These are phyloP conservation scores for Porphyridium purpureum DNA, from an alignment of 23 red algal species.

Conservation along the genomic window DNA sequence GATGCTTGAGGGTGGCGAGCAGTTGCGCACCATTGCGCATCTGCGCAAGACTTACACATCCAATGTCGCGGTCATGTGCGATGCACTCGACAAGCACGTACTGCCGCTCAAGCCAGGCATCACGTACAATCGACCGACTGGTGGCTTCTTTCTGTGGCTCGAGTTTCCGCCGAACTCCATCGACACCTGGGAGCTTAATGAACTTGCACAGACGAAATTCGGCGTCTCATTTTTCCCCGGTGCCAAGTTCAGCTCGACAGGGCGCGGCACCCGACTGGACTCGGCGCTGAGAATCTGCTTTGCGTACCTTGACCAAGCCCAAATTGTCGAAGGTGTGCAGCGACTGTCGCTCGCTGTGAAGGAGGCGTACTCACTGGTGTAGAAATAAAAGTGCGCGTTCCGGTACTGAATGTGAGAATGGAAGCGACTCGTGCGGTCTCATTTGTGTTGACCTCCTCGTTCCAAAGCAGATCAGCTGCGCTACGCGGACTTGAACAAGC, in stretches of 20 bases:
- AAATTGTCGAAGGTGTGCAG: conserved; percentile 27
- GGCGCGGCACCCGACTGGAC: background rate
- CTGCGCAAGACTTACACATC: conserved; percentile 22
- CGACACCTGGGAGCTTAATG: conserved; percentile 35
- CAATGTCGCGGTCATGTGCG: conserved; percentile 10
- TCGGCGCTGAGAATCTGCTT: conserved; percentile 53
- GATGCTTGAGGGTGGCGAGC: conserved; percentile 15
- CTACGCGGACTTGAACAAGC: too few species aligned
- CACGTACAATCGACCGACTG: conserved; percentile 20
- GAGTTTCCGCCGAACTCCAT: conserved; percentile 19
- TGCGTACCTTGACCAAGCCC: conserved; percentile 21
- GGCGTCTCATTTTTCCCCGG: conserved; percentile 66
- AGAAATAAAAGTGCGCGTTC: too few species aligned
- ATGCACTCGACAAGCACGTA: conserved; percentile 32
- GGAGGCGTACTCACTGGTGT: too few species aligned
- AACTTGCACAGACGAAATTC: conserved; percentile 3
- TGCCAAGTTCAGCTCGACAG: conserved; percentile 11
- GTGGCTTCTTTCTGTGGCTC: conserved; percentile 65
- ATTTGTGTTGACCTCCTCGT: too few species aligned
- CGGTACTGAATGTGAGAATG: too few species aligned
- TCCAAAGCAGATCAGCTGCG: too few species aligned
- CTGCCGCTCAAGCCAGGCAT: conserved; percentile 12
- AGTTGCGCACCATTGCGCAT: conserved; percentile 12
- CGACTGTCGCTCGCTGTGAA: conserved; percentile 30
- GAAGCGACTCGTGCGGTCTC: too few species aligned